Base-by-base conservation (phyloP, 306 rosid genomes). In the Sicyos baderoa region DNA sequence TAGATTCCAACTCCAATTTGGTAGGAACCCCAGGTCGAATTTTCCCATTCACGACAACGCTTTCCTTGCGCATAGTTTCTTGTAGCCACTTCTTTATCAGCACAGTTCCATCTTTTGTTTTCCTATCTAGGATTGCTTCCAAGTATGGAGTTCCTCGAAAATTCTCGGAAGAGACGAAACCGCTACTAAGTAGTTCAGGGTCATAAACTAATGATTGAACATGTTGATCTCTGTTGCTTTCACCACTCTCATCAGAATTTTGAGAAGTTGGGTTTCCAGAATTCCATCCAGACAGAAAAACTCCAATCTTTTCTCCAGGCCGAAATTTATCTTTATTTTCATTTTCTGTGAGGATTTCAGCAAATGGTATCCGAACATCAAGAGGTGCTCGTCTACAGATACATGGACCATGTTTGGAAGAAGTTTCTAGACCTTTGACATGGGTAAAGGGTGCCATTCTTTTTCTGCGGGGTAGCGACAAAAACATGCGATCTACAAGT, bases 31-130 rank as follows among this genome's bases (percentile, higher is more conserved):
- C 89, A 68, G 96, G 75, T 15, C 89, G 91, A 55, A 88, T 75
- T 78, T 85, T 92, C 67, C 86, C 83, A 79, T 85, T 86, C 72
- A 79, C 75, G 7, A 77, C 65, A 44, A 86, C 68, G 53, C 80
- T 92, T 75, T 89, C 96, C 72, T 66, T 69, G 66, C 80, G 89
- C 74, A 87, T 50, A 53, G 89, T 79, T 89, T 92, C 98, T 82
- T 86, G 93, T 68, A 89, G 85, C 98, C 96, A 92, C 84, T 84
- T 92, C 86, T 89, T 89, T 72, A 92, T 85, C 70, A 92, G 79
- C 59, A 89, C 27, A 69, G 84, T 57, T 62, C 95, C 95, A 79
- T 89, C 96, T 79, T 85, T 92, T 57, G 89, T 84, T 79, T 83
- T 87, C 77, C 96, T 87, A 78, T 92, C 93, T 25, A 92, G 79